Conservation (phyloP, 805 yeast genomes). For the Wickerhamomyces ciferrii region DNA sequence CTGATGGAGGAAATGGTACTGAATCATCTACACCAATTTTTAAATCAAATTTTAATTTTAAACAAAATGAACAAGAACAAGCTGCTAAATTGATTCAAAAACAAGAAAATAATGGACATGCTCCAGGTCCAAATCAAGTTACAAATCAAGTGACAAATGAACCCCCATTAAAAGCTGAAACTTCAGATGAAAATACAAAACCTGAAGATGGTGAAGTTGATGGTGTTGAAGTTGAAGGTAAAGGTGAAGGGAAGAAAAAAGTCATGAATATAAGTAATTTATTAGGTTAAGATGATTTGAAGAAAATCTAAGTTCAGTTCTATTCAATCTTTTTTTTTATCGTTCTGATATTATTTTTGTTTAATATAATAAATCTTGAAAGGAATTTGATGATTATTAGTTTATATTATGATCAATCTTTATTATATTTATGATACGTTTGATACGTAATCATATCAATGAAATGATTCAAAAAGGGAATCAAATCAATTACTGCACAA, state of each 20-base stretch:
- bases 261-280: slow-evolving; percentile 19
- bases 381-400: no score
- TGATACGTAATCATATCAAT: neutral
- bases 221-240: neutral
- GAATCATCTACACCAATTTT: neutral
- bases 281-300: slow-evolving; percentile 13
- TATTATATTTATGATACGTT: neutral
- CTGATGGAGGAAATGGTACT: slow-evolving; percentile 6
- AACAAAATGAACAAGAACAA: neutral
- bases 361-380: no score
- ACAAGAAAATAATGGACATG: neutral
- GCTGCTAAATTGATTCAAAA: neutral
- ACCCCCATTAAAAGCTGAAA: no score
- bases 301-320: no score
- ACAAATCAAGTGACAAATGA: no score
- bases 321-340: no score
- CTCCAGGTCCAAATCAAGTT: neutral
- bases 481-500: neutral
- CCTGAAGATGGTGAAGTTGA: neutral
- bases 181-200: neutral
- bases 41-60: neutral
- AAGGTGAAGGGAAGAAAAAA: slow-evolving; percentile 3
- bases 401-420: no score
- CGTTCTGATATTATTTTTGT: no score
- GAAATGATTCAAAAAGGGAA: no score